Evolutionary conservation across 306 rosid species (phyloP).

Genomic region (Sphenostylis stenocarpa): DNA sequence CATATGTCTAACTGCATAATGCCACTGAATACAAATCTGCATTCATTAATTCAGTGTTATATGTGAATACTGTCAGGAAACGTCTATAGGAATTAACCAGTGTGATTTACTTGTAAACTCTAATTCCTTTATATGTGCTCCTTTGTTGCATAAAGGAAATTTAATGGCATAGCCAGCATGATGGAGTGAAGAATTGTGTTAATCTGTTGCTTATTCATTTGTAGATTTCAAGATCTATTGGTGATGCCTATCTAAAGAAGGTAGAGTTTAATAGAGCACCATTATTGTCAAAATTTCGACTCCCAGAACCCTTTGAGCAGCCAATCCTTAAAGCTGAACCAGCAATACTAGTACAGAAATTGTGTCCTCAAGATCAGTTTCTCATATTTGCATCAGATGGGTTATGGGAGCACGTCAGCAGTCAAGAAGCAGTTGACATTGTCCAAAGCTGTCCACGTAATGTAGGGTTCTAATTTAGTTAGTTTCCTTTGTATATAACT

Average conservation of each 20-base stretch:
- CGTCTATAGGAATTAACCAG: not conserved
- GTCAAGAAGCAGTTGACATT: constrained; percentile 86
- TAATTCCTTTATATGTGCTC: not conserved
- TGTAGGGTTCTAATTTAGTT: constrained; percentile 52
- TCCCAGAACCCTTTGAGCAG: constrained; percentile 61
- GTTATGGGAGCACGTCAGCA: constrained; percentile 91
- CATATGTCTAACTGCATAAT: not conserved
- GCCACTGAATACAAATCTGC: not conserved
- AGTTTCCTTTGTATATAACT: constrained; percentile 15
- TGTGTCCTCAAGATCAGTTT: constrained; percentile 73
- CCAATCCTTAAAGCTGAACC: constrained; percentile 95
- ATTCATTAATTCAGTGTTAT: not conserved
- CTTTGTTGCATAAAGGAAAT: not conserved
- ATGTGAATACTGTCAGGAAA: not conserved
- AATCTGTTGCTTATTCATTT: constrained; percentile 24
- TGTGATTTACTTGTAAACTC: not conserved
- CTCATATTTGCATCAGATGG: constrained; percentile 96
- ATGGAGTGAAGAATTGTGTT: constrained; percentile 8
- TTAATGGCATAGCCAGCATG: not conserved
- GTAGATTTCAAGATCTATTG: constrained; percentile 94
- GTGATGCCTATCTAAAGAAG: constrained; percentile 93
- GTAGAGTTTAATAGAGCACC: constrained; percentile 83
- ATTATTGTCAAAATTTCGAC: constrained; percentile 74
- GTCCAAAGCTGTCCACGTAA: constrained; percentile 73
- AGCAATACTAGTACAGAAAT: constrained; percentile 61